phyloP scores from a whole-genome alignment of 2,329 filamentous ascomycete genomes.

The Apiospora kogelbergensis region DNA sequence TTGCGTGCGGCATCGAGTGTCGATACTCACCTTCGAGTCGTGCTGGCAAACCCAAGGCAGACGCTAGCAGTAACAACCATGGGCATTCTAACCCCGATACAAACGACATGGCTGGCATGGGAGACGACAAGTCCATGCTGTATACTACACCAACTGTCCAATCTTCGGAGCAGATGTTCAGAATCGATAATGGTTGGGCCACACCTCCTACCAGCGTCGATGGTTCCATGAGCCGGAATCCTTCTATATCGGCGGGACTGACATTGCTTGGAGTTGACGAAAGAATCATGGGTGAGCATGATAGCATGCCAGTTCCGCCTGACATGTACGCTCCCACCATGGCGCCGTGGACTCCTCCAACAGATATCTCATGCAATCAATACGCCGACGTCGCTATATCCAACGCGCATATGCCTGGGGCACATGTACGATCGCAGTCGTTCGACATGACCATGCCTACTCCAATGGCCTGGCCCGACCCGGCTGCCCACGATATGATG shows the following conservation, averaged over 20 bases:
- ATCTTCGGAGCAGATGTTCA: conserved; percentile 33
- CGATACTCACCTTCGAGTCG: conserved; percentile 53
- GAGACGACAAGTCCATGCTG: conserved; percentile 30
- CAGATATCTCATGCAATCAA: conserved; percentile 32
- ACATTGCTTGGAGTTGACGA: conserved; percentile 32
- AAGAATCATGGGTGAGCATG: conserved; percentile 20
- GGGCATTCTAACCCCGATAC: conserved; percentile 19
- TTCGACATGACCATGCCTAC: conserved; percentile 35
- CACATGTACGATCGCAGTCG: conserved; percentile 35
- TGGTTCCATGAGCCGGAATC: conserved; percentile 32
- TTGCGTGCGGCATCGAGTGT: conserved; percentile 49
- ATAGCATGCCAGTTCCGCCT: conserved; percentile 25
- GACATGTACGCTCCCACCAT: conserved; percentile 38
- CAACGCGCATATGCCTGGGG: conserved; percentile 25
- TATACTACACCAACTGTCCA: conserved; percentile 26
- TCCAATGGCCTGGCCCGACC: conserved; percentile 30
- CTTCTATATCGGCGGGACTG: conserved; percentile 35
- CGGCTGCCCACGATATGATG: conserved; percentile 32
- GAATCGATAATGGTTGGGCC: conserved; percentile 38
- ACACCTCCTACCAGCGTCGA: conserved; percentile 37
- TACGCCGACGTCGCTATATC: conserved; percentile 35
- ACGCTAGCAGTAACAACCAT: conserved; percentile 21
- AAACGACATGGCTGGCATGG: conserved; percentile 22
- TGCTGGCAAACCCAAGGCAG: conserved; percentile 48
- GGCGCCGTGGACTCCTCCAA: conserved; percentile 39